Percentiles rank a stretch among this genome's conserved stretches.
These are phyloP conservation scores for Raddia distichophylla DNA, from an alignment of 176 grass and related monocot genomes.

Conservation along the genomic window DNA sequence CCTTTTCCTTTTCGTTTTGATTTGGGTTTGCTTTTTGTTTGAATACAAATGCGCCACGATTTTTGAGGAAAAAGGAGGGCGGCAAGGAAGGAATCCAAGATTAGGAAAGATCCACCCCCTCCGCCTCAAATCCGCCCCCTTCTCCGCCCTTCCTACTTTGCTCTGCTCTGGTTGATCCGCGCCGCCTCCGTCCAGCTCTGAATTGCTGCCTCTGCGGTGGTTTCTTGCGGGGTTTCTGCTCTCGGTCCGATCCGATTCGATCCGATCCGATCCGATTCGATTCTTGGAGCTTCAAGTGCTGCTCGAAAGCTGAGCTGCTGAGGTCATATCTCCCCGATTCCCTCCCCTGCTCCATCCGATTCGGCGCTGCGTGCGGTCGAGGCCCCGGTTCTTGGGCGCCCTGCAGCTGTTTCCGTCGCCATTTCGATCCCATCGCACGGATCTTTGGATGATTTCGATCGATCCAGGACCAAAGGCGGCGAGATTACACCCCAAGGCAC, in stretches of 20 bases:
- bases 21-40: not conserved
- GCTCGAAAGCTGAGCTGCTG: not conserved
- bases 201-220: not conserved
- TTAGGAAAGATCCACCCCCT: constrained; percentile 1
- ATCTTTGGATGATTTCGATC: constrained; percentile 52
- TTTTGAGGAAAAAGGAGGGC: not conserved
- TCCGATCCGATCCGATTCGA: constrained; percentile 6
- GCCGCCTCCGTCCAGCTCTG: not conserved
- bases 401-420: constrained; percentile 17
- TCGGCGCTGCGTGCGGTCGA: not conserved
- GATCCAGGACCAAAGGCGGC: constrained; percentile 33
- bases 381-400: not conserved
- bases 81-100: not conserved
- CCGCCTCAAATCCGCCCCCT: not conserved
- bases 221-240: not conserved
- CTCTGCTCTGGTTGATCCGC: not conserved
- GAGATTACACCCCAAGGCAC: not conserved
- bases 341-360: constrained; percentile 9
- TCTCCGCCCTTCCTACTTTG: not conserved
- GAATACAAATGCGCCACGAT: constrained; percentile 27
- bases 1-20: not conserved
- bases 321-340: not conserved
- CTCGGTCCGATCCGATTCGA: not conserved
- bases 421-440: constrained; percentile 34
- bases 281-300: not conserved